Conservation (phyloP, 495 filamentous ascomycete species). For the Podospora sp. region DNA sequence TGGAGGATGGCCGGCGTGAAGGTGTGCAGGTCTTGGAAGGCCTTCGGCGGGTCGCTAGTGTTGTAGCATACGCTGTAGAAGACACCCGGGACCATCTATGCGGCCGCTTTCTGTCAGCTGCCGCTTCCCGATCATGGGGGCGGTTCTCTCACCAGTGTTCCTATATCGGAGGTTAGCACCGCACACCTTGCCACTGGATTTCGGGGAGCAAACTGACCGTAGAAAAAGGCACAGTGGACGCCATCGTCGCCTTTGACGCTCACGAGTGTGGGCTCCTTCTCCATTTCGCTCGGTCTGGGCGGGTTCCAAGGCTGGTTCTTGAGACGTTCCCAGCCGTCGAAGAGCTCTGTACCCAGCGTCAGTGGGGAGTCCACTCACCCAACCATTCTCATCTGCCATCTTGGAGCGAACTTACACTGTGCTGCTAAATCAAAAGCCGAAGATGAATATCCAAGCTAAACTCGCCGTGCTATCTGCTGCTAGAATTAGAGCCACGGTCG, state of each 20-base stretch:
- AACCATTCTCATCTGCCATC: too few relatives aligned
- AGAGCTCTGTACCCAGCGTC: neutral
- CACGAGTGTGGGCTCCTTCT: conserved; percentile 8
- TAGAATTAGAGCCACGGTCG: neutral
- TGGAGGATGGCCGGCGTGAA: conserved; percentile 77
- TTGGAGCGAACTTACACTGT: too few relatives aligned
- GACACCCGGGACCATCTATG: conserved; percentile 72
- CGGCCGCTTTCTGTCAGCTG: too few relatives aligned
- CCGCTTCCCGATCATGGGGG: conserved; percentile 30
- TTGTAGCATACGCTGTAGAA: conserved; percentile 81
- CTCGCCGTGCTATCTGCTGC: neutral
- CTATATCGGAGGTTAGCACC: conserved; percentile 29
- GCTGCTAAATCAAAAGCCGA: too few relatives aligned
- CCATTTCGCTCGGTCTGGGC: neutral
- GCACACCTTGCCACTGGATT: neutral
- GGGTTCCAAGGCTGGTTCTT: neutral
- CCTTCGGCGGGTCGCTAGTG: conserved; percentile 34
- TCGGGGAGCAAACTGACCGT: conserved; percentile 47
- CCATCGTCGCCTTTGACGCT: conserved; percentile 27
- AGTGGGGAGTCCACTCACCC: too few relatives aligned
- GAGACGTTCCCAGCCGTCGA: neutral
- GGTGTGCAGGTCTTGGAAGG: conserved; percentile 51
- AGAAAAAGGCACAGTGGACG: conserved; percentile 63
- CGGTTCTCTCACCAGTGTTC: conserved; percentile 39
- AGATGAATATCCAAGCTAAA: too few relatives aligned